Conservation (phyloP, 2,329 filamentous ascomycete species). For the Pseudogymnoascus sp. region DNA sequence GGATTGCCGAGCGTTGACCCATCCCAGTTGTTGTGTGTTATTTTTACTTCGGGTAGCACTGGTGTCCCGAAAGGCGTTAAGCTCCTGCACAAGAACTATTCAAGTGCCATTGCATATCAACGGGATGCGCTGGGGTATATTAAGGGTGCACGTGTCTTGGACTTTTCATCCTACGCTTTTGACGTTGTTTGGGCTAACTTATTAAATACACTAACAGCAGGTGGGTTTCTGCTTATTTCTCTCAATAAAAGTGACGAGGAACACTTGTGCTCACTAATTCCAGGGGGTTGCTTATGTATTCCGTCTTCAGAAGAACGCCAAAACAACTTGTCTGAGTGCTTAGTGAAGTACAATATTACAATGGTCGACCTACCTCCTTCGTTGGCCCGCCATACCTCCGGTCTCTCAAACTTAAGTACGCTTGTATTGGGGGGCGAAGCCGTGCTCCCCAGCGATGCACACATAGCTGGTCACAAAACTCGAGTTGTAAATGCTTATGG, state of each 20-base stretch:
- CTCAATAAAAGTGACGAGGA: neutral
- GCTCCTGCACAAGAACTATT: slow-evolving; percentile 7
- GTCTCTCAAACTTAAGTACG: slow-evolving; percentile 12
- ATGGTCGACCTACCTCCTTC: slow-evolving; percentile 16
- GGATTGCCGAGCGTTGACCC: neutral
- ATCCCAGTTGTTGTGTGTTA: neutral
- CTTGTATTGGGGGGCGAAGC: slow-evolving; percentile 17
- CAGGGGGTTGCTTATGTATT: slow-evolving; percentile 15
- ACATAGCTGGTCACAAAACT: slow-evolving; percentile 12
- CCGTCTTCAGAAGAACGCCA: slow-evolving; percentile 17
- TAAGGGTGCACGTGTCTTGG: slow-evolving; percentile 4
- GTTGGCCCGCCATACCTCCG: slow-evolving; percentile 11
- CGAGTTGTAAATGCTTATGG: slow-evolving; percentile 16
- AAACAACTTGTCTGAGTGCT: slow-evolving; percentile 13
- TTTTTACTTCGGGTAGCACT: slow-evolving; percentile 15
- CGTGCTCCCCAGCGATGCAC: neutral
- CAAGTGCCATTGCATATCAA: neutral
- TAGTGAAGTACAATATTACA: slow-evolving; percentile 15
- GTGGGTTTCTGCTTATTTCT: neutral
- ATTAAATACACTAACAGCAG: slow-evolving; percentile 12
- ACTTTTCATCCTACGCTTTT: slow-evolving; percentile 15
- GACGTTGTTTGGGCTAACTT: slow-evolving; percentile 16
- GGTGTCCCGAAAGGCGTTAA: slow-evolving; percentile 15
- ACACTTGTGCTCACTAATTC: neutral
- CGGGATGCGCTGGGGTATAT: neutral